A percentile compares a stretch with the other conserved stretches of the same genome.
Conservation (phyloP, 169 alveolate species). For the Eimeria falciformis region DNA sequence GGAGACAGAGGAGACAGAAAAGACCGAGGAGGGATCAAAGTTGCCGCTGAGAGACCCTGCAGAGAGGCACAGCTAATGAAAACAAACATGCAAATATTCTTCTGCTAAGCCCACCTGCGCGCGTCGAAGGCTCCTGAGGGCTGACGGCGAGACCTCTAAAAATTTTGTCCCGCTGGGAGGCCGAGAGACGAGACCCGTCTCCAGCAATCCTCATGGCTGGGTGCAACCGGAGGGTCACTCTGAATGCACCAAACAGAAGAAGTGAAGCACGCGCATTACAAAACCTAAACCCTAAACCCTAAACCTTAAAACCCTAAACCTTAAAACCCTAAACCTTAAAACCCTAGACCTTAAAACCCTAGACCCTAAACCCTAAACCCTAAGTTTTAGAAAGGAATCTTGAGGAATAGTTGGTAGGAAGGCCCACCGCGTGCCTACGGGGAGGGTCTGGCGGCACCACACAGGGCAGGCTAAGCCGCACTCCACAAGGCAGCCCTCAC, state of each 20-base stretch:
- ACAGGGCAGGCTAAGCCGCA: neutral
- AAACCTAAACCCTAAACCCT: neutral
- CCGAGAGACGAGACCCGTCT: neutral
- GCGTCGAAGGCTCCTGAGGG: constrained; percentile 28
- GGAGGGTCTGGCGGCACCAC: neutral
- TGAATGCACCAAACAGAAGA: no score
- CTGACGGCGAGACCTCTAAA: neutral
- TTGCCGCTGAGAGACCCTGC: no score
- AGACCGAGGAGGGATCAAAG: no score
- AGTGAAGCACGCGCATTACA: no score
- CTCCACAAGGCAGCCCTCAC: constrained; percentile 14
- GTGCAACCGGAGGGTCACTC: constrained; percentile 23
- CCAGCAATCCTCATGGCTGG: constrained; percentile 9
- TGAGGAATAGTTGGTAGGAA: neutral
- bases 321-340: neutral
- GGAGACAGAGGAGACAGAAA: no score
- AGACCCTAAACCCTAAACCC: constrained; percentile 2
- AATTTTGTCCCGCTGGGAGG: neutral
- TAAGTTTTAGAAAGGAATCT: neutral
- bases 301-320: neutral
- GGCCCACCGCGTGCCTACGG: neutral
- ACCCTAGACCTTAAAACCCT: neutral
- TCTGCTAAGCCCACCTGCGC: no score
- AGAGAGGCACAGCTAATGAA: no score
- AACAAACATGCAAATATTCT: neutral